Conservation (phyloP, 208 protist genomes). For the Phytomonas sp. region DNA sequence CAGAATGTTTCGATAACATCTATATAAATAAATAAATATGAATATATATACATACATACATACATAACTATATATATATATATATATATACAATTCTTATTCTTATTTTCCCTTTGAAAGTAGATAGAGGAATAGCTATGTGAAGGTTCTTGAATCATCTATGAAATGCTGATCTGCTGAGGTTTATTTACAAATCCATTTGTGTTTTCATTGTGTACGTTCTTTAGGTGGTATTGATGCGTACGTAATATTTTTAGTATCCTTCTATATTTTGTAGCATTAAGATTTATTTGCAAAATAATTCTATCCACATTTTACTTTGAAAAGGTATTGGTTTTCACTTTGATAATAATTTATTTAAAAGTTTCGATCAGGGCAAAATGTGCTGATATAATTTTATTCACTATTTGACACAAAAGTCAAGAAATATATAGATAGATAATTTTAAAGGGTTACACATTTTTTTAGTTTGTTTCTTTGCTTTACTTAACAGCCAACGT, state of each 20-base stretch:
- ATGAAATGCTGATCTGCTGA: too few relatives aligned
- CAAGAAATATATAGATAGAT: background rate
- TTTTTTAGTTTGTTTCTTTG: background rate
- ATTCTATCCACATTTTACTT: background rate
- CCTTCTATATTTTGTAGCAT: too few relatives aligned
- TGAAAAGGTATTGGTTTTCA: background rate
- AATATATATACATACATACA: conserved; percentile 11
- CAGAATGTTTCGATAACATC: background rate
- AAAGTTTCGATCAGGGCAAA: too few relatives aligned
- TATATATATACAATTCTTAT: conserved; percentile 9
- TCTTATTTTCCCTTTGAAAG: conserved; percentile 4
- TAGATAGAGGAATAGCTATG: background rate
- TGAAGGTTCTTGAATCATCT: background rate
- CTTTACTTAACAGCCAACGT: background rate
- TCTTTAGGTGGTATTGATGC: too few relatives aligned
- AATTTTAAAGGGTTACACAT: background rate
- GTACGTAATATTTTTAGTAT: too few relatives aligned
- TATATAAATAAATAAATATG: conserved; percentile 8
- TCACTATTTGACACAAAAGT: too few relatives aligned
- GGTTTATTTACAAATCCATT: too few relatives aligned
- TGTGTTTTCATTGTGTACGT: too few relatives aligned
- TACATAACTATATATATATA: conserved; percentile 2
- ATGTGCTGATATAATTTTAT: too few relatives aligned
- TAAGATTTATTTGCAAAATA: too few relatives aligned
- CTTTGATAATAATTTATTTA: too few relatives aligned